phyloP scores from a whole-genome alignment of 352 stramenopile species.

The Globisporangium spinosum region DNA sequence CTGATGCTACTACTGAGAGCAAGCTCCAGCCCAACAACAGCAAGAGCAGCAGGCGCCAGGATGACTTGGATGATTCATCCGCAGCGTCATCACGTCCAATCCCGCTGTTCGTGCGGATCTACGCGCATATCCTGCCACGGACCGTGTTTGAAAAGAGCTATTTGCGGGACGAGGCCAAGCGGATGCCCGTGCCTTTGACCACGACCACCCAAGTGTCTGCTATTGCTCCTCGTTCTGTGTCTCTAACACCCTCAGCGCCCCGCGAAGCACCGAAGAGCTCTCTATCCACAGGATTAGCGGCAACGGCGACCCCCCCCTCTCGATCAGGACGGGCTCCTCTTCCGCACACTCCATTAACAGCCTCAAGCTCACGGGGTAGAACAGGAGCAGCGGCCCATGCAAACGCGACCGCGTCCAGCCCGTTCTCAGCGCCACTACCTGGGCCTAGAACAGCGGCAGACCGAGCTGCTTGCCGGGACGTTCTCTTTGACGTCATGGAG shows the following conservation, averaged over 20 bases:
- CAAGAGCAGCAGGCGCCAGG: constrained; percentile 4
- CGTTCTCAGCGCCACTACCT: background rate
- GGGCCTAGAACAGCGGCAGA: constrained; percentile 6
- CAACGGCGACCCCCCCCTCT: background rate
- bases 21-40: constrained; percentile 11
- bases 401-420: background rate
- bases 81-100: background rate
- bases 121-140: constrained; percentile 51
- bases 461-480: constrained; percentile 30
- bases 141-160: constrained; percentile 51
- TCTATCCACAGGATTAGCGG: background rate
- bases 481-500: constrained; percentile 57
- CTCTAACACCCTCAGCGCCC: background rate
- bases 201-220: background rate
- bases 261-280: constrained; percentile 3
- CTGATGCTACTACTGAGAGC: background rate
- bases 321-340: background rate
- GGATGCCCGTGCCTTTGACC: constrained; percentile 29
- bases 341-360: constrained; percentile 11
- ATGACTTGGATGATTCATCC: background rate
- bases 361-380: background rate
- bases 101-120: constrained; percentile 49
- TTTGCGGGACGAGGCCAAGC: constrained; percentile 28
- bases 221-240: background rate
- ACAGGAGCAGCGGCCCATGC: background rate